Conservation (phyloP, 371 early-diverging fungal genomes). For the Funneliformis caledonium region DNA sequence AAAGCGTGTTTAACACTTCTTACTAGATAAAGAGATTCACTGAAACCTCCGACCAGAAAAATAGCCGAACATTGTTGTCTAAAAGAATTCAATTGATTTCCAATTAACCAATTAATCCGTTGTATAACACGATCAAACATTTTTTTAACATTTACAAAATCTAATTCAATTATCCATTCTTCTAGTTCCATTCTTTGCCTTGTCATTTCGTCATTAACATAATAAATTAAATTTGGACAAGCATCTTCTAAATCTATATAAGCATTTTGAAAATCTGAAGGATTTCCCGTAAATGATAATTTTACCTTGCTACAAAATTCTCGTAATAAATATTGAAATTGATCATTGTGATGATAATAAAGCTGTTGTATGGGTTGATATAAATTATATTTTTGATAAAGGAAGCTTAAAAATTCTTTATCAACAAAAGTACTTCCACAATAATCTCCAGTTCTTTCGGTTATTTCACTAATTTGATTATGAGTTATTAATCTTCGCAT, state of each 20-base stretch:
- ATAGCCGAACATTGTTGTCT: conserved; percentile 50
- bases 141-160: background rate
- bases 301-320: conserved; percentile 21
- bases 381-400: conserved; percentile 21
- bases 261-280: background rate
- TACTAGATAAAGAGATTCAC: conserved; percentile 54
- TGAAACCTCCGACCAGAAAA: conserved; percentile 61
- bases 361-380: conserved; percentile 18
- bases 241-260: conserved; percentile 22
- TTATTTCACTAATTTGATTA: conserved; percentile 25
- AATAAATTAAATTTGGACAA: conserved; percentile 23
- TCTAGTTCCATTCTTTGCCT: conserved; percentile 13
- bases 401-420: conserved; percentile 24
- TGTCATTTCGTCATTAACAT: background rate
- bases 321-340: conserved; percentile 30
- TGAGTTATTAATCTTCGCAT: background rate
- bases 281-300: conserved; percentile 19
- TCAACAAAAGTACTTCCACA: conserved; percentile 36
- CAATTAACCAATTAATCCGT: conserved; percentile 61
- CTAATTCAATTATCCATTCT: conserved; percentile 39
- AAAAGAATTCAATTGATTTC: conserved; percentile 59
- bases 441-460: conserved; percentile 15
- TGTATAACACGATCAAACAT: conserved; percentile 68
- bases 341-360: conserved; percentile 18
- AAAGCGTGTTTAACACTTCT: conserved; percentile 49